phyloP scores from a whole-genome alignment of 179 eudicot species.

The Carnegiea gigantea region DNA sequence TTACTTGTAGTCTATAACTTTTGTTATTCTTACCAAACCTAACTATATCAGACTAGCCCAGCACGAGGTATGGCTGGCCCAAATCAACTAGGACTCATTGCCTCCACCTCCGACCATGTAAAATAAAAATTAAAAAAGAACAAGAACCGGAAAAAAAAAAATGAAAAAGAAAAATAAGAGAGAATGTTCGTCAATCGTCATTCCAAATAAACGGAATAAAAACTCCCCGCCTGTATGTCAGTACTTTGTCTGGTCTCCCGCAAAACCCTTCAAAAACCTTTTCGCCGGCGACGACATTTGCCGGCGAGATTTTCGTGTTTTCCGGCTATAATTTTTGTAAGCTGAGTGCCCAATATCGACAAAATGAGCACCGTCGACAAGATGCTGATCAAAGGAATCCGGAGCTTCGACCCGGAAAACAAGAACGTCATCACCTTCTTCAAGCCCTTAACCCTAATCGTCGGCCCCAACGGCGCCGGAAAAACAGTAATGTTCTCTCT shows the following conservation, averaged over 20 bases:
- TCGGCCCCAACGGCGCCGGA: slow-evolving; percentile 95
- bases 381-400: slow-evolving; percentile 92
- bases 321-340: slow-evolving; percentile 2
- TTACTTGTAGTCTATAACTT: too few relatives aligned
- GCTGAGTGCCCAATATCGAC: not conserved
- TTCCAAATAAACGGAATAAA: too few relatives aligned
- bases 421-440: slow-evolving; percentile 87
- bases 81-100: too few relatives aligned
- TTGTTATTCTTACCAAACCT: too few relatives aligned
- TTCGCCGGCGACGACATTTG: not conserved
- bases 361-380: slow-evolving; percentile 95
- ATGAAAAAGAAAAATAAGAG: too few relatives aligned
- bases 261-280: slow-evolving; percentile 12
- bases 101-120: too few relatives aligned
- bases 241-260: not conserved
- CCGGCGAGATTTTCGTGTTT: slow-evolving; percentile 13
- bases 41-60: too few relatives aligned
- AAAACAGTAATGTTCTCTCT: slow-evolving; percentile 58
- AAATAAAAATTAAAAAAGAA: too few relatives aligned
- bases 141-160: too few relatives aligned
- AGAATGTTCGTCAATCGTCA: too few relatives aligned
- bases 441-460: slow-evolving; percentile 86
- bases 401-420: slow-evolving; percentile 97
- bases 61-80: too few relatives aligned
- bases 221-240: not conserved